Conservation (phyloP, 345 rosid species). For the Sisymbrium irio region DNA sequence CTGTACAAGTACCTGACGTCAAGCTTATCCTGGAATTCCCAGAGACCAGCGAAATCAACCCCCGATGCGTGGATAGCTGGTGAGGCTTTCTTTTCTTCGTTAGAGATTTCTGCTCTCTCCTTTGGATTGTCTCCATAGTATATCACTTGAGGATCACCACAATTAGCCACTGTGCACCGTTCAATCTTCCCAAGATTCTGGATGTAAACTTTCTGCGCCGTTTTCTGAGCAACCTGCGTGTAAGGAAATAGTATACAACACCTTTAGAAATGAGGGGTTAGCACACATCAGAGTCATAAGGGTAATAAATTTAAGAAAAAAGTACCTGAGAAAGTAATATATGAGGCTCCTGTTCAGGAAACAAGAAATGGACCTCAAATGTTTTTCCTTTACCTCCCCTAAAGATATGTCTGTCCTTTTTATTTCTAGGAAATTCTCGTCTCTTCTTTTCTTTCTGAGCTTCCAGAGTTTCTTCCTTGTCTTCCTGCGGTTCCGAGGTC, state of each 20-base stretch:
- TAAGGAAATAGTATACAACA: neutral
- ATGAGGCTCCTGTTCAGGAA: constrained; percentile 62
- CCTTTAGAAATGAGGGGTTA: neutral
- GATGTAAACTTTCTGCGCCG: constrained; percentile 79
- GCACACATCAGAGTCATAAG: constrained; percentile 7
- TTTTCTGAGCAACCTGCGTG: constrained; percentile 70
- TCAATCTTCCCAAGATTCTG: constrained; percentile 80
- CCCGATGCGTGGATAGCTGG: constrained; percentile 78
- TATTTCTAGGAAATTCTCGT: constrained; percentile 12
- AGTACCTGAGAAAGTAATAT: constrained; percentile 83
- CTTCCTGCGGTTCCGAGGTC: constrained; percentile 23
- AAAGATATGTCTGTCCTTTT: constrained; percentile 49
- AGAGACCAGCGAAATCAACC: constrained; percentile 64
- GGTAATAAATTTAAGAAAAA: neutral
- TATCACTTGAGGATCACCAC: constrained; percentile 70
- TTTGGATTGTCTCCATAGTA: constrained; percentile 76
- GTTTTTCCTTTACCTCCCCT: constrained; percentile 40
- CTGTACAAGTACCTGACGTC: constrained; percentile 80
- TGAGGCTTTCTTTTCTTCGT: constrained; percentile 47
- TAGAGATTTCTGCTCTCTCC: constrained; percentile 50
- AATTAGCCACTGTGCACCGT: constrained; percentile 51
- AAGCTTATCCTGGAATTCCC: constrained; percentile 67
- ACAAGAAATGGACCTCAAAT: constrained; percentile 76
- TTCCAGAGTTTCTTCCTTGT: constrained; percentile 30
- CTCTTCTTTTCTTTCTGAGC: constrained; percentile 34